A percentile compares a stretch with the other conserved stretches of the same genome.
These are phyloP conservation scores for Yamadazyma buinensis DNA, from an alignment of 1,139 yeast species.

Conservation along the genomic window DNA sequence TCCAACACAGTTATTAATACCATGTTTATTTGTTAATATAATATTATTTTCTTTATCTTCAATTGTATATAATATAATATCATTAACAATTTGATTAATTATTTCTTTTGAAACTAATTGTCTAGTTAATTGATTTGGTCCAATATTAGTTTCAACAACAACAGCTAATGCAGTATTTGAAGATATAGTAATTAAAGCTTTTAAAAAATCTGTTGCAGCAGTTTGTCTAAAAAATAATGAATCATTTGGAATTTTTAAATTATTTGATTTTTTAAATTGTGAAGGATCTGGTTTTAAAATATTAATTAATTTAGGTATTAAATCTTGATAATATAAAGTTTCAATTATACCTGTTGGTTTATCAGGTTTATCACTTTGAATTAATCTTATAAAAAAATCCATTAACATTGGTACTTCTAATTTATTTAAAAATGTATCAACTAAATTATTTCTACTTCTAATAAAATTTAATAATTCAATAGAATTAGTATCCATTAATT, in stretches of 20 bases:
- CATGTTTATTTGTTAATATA: slow-evolving; percentile 37
- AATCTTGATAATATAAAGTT: slow-evolving; percentile 44
- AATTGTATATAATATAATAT: slow-evolving; percentile 33
- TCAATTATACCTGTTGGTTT: slow-evolving; percentile 62
- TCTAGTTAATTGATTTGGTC: slow-evolving; percentile 44
- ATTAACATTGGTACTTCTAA: slow-evolving; percentile 56
- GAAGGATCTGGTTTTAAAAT: slow-evolving; percentile 45
- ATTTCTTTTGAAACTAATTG: slow-evolving; percentile 40
- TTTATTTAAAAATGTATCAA: slow-evolving; percentile 51
- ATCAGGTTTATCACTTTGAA: slow-evolving; percentile 64
- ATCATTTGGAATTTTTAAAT: slow-evolving; percentile 26
- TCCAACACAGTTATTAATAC: slow-evolving; percentile 46
- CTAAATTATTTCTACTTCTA: slow-evolving; percentile 47
- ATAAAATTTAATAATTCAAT: slow-evolving; percentile 51
- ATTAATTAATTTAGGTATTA: slow-evolving; percentile 51
- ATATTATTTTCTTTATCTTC: slow-evolving; percentile 14
- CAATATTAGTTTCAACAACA: slow-evolving; percentile 45
- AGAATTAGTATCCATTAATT: slow-evolving; percentile 44
- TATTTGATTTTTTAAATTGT: slow-evolving; percentile 22
- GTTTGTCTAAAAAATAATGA: slow-evolving; percentile 66
- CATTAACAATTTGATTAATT: slow-evolving; percentile 35
- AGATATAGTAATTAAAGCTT: slow-evolving; percentile 89
- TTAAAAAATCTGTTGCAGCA: slow-evolving; percentile 92
- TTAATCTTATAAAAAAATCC: slow-evolving; percentile 55
- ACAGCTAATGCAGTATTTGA: slow-evolving; percentile 58